These are phyloP conservation scores for Fusarium coffeatum DNA, from an alignment of 2,329 filamentous ascomycete genomes.

Conservation along the genomic window DNA sequence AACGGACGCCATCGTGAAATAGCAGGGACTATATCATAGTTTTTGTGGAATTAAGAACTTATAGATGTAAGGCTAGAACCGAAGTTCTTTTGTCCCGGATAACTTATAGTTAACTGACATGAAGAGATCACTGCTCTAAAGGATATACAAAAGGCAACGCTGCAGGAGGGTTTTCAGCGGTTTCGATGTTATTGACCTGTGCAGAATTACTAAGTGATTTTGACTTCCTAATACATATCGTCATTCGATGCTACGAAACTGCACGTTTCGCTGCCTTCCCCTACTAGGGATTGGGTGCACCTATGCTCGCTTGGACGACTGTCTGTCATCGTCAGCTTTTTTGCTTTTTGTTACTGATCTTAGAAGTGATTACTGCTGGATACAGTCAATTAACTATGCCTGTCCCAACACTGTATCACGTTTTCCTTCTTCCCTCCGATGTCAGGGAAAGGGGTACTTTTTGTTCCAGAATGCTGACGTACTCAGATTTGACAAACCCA, in stretches of 20 bases:
- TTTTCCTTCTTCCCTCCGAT: background rate
- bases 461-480: background rate
- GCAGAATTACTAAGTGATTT: background rate
- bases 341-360: background rate
- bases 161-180: background rate
- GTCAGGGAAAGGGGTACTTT: background rate
- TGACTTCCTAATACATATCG: background rate
- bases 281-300: background rate
- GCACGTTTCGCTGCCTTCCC: background rate
- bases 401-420: background rate
- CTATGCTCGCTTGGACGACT: background rate
- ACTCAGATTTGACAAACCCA: background rate
- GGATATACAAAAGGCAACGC: background rate
- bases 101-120: background rate
- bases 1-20: background rate
- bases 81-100: background rate
- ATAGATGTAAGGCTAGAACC: background rate
- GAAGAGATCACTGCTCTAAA: background rate
- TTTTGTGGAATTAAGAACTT: background rate
- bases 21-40: background rate
- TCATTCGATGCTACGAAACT: background rate
- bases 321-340: background rate
- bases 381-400: background rate
- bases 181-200: background rate
- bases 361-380: background rate